Conservation (phyloP, 768 basidiomycete genomes). For the Lactarius sanguifluus region DNA sequence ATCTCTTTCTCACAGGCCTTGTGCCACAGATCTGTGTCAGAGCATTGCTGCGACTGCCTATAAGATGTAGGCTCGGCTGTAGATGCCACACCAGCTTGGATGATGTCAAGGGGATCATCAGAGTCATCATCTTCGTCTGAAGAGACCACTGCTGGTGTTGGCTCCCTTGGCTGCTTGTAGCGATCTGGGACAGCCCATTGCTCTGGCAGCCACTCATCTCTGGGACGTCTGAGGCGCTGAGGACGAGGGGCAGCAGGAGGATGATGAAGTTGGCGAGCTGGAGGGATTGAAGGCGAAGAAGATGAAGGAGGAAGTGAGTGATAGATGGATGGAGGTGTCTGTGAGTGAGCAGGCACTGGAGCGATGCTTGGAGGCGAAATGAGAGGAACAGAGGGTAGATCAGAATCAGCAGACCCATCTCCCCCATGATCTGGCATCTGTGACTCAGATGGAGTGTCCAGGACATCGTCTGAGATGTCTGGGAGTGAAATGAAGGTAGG, state of each 20-base stretch:
- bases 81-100: too few species aligned
- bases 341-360: not conserved
- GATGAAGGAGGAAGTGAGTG: not conserved
- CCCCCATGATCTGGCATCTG: too few species aligned
- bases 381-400: too few species aligned
- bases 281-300: not conserved
- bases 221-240: not conserved
- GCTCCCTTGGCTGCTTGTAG: not conserved
- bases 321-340: not conserved
- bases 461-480: too few species aligned
- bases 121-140: not conserved
- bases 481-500: too few species aligned
- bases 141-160: not conserved
- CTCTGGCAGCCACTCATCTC: not conserved
- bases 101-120: too few species aligned
- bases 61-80: too few species aligned
- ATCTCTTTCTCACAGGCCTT: slow-evolving; percentile 4
- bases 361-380: not conserved
- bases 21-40: too few species aligned
- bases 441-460: too few species aligned
- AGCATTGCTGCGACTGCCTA: not conserved
- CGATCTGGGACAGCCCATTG: not conserved
- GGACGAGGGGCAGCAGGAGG: not conserved
- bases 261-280: not conserved
- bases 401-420: too few species aligned